Evolutionary conservation across 1,284 basidiomycete genomes (phyloP), one percentile per base, ranked within the genome.

Genomic region (Malassezia arunalokei): DNA sequence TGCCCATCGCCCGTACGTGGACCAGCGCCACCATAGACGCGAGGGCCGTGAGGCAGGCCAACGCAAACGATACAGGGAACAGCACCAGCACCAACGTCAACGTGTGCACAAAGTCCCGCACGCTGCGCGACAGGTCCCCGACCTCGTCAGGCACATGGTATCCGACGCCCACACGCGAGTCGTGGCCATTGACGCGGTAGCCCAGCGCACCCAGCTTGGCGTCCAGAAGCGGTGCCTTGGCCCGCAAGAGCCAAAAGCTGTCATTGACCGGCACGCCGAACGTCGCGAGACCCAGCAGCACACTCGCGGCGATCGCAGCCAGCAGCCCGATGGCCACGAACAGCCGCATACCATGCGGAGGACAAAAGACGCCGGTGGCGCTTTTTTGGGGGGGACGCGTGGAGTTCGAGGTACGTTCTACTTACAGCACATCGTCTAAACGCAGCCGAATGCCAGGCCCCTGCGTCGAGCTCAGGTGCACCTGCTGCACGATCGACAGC

Each of bases 391-490:
- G 8, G n/a, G 32, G 32, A 35, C 32, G 32, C n/a, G 32, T 35
- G 32, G 32, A 35, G 32, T 35, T 35, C 32, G 8, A 24, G 35
- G 44, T 14, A 24, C 14, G 8, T 11, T 12, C 24, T 30, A 8
- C n/a, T 43, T 51, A 51, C 50, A 54, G 17, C n/a, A 68, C 59
- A 31, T 71, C 67, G 9, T 60, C 56, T 8, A 71, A 47, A 24
- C 61, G 58, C 38, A 73, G 72, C 82, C 63, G 82, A 84, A 92
- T 87, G 15, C 85, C 84, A 17, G 89, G 89, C 14, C 88, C 88
- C 68, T 85, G 83, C 33, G 81, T 82, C 27, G 88, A 87, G 74
- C 85, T 88, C 50, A 94, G 78, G 60, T 87, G 78, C 20, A 89
- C 83, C 60, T 82, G 82, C 33, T 66, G 38, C 57, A 60, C 63